Evolutionary conservation across 345 rosid genomes (phyloP).

Genomic region (Rhizophora mangle): DNA sequence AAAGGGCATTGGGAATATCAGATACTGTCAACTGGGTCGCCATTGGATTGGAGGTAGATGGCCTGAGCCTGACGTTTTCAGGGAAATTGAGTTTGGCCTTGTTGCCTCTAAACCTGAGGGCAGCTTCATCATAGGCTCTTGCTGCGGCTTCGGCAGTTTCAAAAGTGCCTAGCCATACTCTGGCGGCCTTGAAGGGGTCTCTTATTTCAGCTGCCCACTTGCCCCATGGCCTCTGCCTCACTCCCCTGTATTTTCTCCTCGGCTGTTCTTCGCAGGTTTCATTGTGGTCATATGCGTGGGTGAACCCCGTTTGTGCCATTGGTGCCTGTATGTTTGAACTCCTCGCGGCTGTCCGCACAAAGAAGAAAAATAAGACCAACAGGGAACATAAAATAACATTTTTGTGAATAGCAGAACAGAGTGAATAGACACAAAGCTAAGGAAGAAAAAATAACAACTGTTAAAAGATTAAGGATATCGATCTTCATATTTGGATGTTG

Average conservation of each 20-base stretch:
- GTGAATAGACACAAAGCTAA: constrained; percentile 4
- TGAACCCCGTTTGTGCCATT: constrained; percentile 2
- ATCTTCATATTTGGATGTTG: too few species aligned
- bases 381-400: constrained; percentile 12
- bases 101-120: constrained; percentile 78
- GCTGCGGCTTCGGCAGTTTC: constrained; percentile 89
- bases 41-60: constrained; percentile 27
- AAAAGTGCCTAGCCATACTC: constrained; percentile 94
- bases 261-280: constrained; percentile 28
- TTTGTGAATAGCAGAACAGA: too few species aligned
- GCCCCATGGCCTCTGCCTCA: constrained; percentile 91
- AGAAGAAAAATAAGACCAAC: constrained; percentile 11
- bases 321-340: constrained; percentile 7
- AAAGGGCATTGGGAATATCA: constrained; percentile 31
- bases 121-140: constrained; percentile 82
- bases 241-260: constrained; percentile 73
- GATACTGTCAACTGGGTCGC: constrained; percentile 34
- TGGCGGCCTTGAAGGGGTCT: constrained; percentile 80
- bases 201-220: constrained; percentile 98
- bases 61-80: constrained; percentile 68
- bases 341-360: constrained; percentile 26
- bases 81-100: constrained; percentile 97
- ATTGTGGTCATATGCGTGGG: constrained; percentile 40
- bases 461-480: too few species aligned
- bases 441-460: not conserved